Percentiles rank a stretch among this genome's conserved stretches.
Evolutionary conservation across 371 early-diverging fungal genomes (phyloP).

Genomic region (Mucor circinelloides): DNA sequence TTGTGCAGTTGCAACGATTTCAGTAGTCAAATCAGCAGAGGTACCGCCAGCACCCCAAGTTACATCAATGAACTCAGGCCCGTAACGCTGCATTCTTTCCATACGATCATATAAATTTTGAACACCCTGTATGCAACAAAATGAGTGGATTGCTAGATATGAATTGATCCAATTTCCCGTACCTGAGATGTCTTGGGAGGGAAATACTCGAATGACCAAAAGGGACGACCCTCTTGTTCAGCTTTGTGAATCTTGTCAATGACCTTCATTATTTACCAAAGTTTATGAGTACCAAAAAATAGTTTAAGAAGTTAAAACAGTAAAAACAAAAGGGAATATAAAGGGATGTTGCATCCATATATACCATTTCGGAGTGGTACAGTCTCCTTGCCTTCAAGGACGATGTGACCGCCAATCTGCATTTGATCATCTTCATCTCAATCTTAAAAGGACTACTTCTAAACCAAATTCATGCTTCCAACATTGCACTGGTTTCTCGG

Average conservation of each 20-base stretch:
- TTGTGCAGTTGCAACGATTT: conserved; percentile 89
- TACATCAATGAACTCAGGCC: conserved; percentile 94
- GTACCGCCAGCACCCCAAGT: conserved; percentile 97
- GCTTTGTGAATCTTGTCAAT: conserved; percentile 78
- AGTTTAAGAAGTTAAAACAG: conserved; percentile 6
- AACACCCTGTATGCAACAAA: conserved; percentile 57
- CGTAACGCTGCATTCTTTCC: conserved; percentile 90
- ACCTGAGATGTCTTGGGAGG: conserved; percentile 94
- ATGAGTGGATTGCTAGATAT: neutral
- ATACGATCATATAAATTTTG: conserved; percentile 80
- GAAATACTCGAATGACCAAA: conserved; percentile 96
- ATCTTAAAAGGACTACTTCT: neutral
- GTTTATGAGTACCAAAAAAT: conserved; percentile 4
- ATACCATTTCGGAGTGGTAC: conserved; percentile 7
- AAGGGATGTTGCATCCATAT: neutral
- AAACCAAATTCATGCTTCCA: neutral
- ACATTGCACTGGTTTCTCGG: neutral
- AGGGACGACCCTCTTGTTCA: conserved; percentile 68
- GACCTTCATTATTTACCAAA: conserved; percentile 60
- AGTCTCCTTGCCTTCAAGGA: conserved; percentile 1
- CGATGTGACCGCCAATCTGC: conserved; percentile 14
- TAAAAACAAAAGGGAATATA: conserved; percentile 1
- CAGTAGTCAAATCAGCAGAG: conserved; percentile 85
- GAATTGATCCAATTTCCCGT: conserved; percentile 8
- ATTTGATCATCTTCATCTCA: conserved; percentile 19